Evolutionary conservation across 1,284 basidiomycete species (phyloP).

Genomic region (Ustilago cynodontis): DNA sequence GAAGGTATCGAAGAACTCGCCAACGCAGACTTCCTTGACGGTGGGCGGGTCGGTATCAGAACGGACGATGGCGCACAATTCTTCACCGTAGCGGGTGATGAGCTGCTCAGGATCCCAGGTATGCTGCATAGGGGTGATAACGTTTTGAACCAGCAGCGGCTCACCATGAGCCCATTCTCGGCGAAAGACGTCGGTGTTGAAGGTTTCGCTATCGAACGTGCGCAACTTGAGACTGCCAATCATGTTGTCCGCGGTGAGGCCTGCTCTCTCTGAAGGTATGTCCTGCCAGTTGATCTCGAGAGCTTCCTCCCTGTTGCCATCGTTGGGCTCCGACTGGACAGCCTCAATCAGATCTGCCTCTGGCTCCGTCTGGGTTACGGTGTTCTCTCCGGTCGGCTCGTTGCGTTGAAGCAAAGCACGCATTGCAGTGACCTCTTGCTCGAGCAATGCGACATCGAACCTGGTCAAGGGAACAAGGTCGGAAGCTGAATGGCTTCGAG

Average conservation of each 20-base stretch:
- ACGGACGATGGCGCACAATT: conserved; percentile 76
- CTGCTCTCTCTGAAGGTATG: conserved; percentile 9
- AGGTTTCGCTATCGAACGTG: conserved; percentile 14
- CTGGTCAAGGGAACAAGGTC: conserved; percentile 82
- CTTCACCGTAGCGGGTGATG: conserved; percentile 74
- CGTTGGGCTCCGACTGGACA: background rate
- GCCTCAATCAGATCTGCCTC: background rate
- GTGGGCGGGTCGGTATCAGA: conserved; percentile 74
- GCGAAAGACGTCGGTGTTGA: conserved; percentile 32
- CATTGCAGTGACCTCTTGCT: conserved; percentile 78
- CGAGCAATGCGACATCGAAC: conserved; percentile 77
- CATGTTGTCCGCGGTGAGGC: conserved; percentile 30
- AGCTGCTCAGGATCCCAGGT: conserved; percentile 86
- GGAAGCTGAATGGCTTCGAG: conserved; percentile 40
- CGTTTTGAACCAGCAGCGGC: conserved; percentile 53
- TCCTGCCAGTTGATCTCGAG: conserved; percentile 25
- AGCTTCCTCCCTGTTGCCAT: background rate
- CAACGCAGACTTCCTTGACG: conserved; percentile 75
- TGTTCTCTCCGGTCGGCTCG: background rate
- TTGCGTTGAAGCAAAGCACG: conserved; percentile 65
- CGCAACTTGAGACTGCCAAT: conserved; percentile 30
- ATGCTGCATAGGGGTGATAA: conserved; percentile 28
- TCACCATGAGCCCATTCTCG: conserved; percentile 52
- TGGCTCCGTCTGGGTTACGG: background rate
- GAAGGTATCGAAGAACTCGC: conserved; percentile 84